Percentiles rank a stretch among this genome's conserved stretches.
Conservation (phyloP, 768 basidiomycete genomes). For the Galerina sulciceps region DNA sequence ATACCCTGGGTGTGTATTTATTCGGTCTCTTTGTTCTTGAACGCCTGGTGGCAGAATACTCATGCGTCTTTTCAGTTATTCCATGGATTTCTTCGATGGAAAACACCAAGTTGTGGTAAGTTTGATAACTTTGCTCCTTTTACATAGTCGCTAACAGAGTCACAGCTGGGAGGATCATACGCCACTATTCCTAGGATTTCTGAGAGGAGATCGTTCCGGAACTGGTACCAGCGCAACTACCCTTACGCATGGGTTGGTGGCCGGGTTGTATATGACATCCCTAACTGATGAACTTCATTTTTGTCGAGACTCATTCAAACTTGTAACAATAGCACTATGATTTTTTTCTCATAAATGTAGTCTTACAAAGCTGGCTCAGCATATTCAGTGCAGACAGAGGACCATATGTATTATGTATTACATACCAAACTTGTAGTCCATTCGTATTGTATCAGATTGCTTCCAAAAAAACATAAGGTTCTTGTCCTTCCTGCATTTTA, state of each 20-base stretch:
- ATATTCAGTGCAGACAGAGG: no score
- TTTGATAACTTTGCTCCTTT: constrained; percentile 18
- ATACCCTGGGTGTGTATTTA: constrained; percentile 77
- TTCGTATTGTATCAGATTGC: constrained; percentile 12
- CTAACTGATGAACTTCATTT: neutral
- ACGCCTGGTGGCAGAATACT: neutral
- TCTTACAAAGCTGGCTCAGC: no score
- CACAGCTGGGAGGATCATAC: constrained; percentile 88
- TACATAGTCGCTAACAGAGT: neutral
- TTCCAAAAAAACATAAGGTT: constrained; percentile 50
- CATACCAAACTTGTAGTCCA: neutral
- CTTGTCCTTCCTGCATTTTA: constrained; percentile 58
- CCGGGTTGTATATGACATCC: constrained; percentile 52
- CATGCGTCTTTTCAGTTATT: constrained; percentile 52
- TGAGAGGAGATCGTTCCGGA: constrained; percentile 75
- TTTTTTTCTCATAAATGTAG: no score
- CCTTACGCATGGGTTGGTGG: constrained; percentile 89
- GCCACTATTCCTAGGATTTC: constrained; percentile 84
- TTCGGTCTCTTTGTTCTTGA: neutral
- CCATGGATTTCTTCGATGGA: constrained; percentile 89
- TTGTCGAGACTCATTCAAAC: no score
- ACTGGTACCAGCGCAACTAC: constrained; percentile 94
- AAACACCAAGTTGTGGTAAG: constrained; percentile 87
- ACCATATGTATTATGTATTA: neutral
- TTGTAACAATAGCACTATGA: no score